A percentile compares a stretch with the other conserved stretches of the same genome.
phyloP scores from a whole-genome alignment of 257 asterid genomes.

The Solanum peruvianum region DNA sequence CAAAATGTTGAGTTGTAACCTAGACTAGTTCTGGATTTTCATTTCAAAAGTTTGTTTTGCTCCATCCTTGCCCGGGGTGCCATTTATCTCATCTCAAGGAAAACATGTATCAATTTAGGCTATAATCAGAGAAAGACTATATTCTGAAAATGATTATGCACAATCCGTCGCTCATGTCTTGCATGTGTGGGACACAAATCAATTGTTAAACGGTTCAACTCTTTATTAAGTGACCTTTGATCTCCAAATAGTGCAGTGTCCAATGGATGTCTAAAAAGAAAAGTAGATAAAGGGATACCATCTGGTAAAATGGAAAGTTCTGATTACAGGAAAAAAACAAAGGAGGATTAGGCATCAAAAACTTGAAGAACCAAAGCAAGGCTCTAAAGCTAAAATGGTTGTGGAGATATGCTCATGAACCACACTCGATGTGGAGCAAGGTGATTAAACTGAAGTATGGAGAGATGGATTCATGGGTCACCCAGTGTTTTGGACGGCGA shows the following conservation, averaged over 20 bases:
- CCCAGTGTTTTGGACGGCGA: neutral
- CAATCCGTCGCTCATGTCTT: neutral
- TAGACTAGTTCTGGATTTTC: neutral
- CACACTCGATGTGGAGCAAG: neutral
- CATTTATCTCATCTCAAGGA: neutral
- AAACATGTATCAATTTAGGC: neutral
- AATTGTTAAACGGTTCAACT: neutral
- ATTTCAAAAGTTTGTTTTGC: neutral
- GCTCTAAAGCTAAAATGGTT: neutral
- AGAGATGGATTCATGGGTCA: neutral
- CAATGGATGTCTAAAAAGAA: neutral
- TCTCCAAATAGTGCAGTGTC: neutral
- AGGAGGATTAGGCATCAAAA: neutral
- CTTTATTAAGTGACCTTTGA: neutral
- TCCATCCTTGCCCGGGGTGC: neutral
- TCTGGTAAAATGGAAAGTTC: neutral
- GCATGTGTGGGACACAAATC: neutral
- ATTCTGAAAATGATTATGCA: neutral
- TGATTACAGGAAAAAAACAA: neutral
- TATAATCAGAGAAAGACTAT: neutral
- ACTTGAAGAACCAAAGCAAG: neutral
- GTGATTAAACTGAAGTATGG: neutral
- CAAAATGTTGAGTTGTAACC: neutral
- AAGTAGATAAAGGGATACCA: neutral
- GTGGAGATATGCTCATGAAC: neutral